Evolutionary conservation across 192 early-diverging fungal species (phyloP), one percentile per base, ranked within the genome.

Genomic region (Geranomyces variabilis): DNA sequence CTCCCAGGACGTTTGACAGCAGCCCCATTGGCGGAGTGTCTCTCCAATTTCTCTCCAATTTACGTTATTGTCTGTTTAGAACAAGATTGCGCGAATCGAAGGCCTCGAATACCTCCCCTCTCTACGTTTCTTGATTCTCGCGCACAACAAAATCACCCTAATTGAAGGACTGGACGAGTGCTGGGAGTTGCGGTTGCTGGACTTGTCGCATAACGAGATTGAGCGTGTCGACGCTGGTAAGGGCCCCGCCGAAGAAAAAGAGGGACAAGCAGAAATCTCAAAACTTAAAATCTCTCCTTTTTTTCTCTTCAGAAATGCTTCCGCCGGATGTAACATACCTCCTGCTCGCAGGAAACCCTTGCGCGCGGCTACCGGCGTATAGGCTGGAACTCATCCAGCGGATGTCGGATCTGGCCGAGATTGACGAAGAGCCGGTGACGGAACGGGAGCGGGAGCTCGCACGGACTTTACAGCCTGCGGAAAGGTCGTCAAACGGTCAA

Each of bases 91-190:
- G 24, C 22, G 22, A 8, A 51, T 66, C 22, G 43, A 46, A 10
- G 47, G 47, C n/a, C 64, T 66, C 1, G 64, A 24, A n/a, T n/a
- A 41, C 9, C 46, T 46, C 21, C 22, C 47, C 1, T 12, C 21
- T 28, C 64, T 66, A 10, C 44, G 64, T 0, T 66, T 66, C 19
- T 24, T 66, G 64, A 51, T 51, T 24, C 64, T 66, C 19, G 44
- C 64, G 19, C n/a, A 66, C 44, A 66, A 66, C 64, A 3, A 24
- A 2, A 46, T 66, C 46, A 24, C 26, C 3, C 22, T 1, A 15
- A 10, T 49, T 3, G 43, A 41, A 33, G 64, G 64, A 0, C 28
- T 66, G 17, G 22, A 15, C 30, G 19, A 26, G 28, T 49, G 44
- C 64, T 29, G 28, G 14, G 12, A 12, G 17, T 28, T 66, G n/a